Conservation (phyloP, 108 stramenopile species). For the Mediolabrus comicus region DNA sequence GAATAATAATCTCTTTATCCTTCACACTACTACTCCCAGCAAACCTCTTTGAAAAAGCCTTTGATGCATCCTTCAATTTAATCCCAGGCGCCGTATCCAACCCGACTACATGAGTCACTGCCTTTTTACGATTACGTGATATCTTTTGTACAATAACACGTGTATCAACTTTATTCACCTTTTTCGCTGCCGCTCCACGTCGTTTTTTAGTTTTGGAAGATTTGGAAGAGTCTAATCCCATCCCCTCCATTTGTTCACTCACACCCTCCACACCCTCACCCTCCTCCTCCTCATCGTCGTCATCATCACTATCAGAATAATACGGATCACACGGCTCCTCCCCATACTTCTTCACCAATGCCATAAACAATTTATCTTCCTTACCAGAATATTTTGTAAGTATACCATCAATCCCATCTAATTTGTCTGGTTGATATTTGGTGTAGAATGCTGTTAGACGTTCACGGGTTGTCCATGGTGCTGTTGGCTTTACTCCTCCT, state of each 20-base stretch:
- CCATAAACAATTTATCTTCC: conserved; percentile 87
- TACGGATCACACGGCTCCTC: conserved; percentile 87
- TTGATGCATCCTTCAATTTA: conserved; percentile 94
- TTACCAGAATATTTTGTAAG: conserved; percentile 88
- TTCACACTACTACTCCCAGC: conserved; percentile 92
- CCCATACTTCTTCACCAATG: conserved; percentile 87
- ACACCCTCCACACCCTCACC: conserved; percentile 50
- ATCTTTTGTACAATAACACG: conserved; percentile 83
- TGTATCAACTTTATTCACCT: conserved; percentile 59
- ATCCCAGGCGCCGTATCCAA: conserved; percentile 89
- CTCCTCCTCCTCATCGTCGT: conserved; percentile 57
- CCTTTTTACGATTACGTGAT: conserved; percentile 80
- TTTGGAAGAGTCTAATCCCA: conserved; percentile 40
- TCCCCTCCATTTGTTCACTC: conserved; percentile 40
- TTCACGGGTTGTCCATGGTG: conserved; percentile 79
- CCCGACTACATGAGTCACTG: conserved; percentile 87
- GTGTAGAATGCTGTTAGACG: conserved; percentile 82
- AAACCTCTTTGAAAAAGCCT: conserved; percentile 90
- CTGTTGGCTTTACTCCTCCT: conserved; percentile 26
- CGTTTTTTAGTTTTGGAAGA: conserved; percentile 68
- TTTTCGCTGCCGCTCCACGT: conserved; percentile 78
- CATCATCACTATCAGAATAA: conserved; percentile 52
- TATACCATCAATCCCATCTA: conserved; percentile 63
- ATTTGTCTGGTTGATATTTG: conserved; percentile 85
- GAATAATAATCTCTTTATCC: conserved; percentile 95